These are phyloP conservation scores for Gossypium trilobum DNA, from an alignment of 441 rosid genomes.

Conservation along the genomic window DNA sequence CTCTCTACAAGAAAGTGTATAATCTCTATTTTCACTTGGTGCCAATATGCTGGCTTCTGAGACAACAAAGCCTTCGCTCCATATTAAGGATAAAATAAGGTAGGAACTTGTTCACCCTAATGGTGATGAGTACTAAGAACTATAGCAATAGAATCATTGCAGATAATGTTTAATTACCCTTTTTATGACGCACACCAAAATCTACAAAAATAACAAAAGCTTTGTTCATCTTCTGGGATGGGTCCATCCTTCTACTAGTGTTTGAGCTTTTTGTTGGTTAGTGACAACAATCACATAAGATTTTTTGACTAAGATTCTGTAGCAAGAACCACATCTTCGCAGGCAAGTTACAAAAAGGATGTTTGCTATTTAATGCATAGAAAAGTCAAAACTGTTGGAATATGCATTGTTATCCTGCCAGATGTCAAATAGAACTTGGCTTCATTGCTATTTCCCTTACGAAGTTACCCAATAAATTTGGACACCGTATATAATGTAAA, in stretches of 20 bases:
- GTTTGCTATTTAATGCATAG: background rate
- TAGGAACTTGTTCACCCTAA: background rate
- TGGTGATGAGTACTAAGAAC: background rate
- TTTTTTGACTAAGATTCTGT: background rate
- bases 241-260: background rate
- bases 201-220: no score
- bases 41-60: background rate
- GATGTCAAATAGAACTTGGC: background rate
- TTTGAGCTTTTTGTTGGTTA: background rate
- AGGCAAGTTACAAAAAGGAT: background rate
- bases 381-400: background rate
- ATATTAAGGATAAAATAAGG: background rate
- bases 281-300: background rate
- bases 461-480: background rate
- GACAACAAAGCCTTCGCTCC: background rate
- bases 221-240: background rate
- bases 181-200: no score
- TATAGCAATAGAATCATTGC: no score
- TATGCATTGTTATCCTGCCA: background rate
- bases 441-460: background rate
- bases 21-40: background rate
- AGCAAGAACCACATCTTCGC: background rate
- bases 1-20: background rate
- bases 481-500: background rate
- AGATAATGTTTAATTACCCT: no score